A percentile compares a stretch with the other conserved stretches of the same genome.
Evolutionary conservation across 78 protist species (phyloP).

Genomic region (Protostelium mycophagum): DNA sequence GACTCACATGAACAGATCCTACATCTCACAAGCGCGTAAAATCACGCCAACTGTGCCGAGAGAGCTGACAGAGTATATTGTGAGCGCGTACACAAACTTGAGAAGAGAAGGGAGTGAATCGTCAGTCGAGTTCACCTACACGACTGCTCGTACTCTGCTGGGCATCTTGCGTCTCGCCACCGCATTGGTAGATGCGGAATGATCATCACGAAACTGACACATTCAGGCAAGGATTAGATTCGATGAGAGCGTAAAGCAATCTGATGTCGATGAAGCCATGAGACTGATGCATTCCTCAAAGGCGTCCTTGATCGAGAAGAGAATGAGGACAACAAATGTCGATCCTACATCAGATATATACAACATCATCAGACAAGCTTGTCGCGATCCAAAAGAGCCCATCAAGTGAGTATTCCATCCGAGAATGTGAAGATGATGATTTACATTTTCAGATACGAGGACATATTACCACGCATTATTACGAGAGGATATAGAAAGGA

Average conservation of each 20-base stretch:
- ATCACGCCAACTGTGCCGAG: conserved; percentile 69
- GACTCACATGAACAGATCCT: conserved; percentile 33
- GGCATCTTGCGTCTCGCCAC: conserved; percentile 91
- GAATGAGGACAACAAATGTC: neutral
- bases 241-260: conserved; percentile 14
- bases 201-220: neutral
- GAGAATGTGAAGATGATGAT: conserved; percentile 13
- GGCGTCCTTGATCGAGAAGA: conserved; percentile 28
- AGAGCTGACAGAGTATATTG: conserved; percentile 57
- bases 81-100: conserved; percentile 52
- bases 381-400: neutral
- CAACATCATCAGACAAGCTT: conserved; percentile 14
- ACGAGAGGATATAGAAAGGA: conserved; percentile 14
- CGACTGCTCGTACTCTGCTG: conserved; percentile 93
- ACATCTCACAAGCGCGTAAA: conserved; percentile 43
- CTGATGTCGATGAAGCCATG: conserved; percentile 88
- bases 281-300: conserved; percentile 76
- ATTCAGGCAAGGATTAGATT: conserved; percentile 69
- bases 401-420: neutral
- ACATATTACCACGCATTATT: conserved; percentile 9
- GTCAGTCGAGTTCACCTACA: conserved; percentile 54
- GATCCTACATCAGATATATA: conserved; percentile 37
- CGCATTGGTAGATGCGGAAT: conserved; percentile 72
- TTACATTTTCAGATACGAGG: conserved; percentile 1
- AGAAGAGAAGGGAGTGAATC: conserved; percentile 33